Evolutionary conservation across 257 asterid genomes (phyloP), one percentile per base, ranked within the genome.

Genomic region (Jacaranda mimosifolia): DNA sequence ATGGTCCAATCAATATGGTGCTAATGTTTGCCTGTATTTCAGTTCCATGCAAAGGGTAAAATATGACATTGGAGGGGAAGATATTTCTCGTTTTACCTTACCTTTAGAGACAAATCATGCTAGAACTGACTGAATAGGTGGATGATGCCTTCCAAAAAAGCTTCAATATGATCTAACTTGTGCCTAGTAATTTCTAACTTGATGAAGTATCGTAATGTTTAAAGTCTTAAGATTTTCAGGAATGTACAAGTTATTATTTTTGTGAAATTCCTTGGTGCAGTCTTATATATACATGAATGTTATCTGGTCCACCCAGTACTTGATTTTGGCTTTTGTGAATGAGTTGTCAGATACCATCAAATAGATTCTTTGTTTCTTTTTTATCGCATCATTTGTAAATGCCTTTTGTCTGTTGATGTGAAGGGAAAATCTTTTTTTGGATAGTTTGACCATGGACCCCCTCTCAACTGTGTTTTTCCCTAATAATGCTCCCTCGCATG

Each of bases 41-140:
- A 95, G 99, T 63, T 95, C 98, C 91, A 95, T 95, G 99, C 99
- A 95, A 80, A 94, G 93, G 86, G 96, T 97, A 53, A 91, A 95
- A 81, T 95, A 85, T 86, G 99, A 95, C 88, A 90, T 95, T 32
- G 99, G 99, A 49, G 99, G 83, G 80, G 97, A 95, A 86, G 98
- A 97, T 39, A 91, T 95, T 79, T 87, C 91, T 81, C 97, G 99
- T 78, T 95, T 91, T 82, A 89, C 98, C 75, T 84, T 95, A 79
- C 88, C 99, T 77, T 93, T 96, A 52, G 99, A 89, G 98, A 95
- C 88, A 95, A 93, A 90, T 98, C 97, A 38, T 91, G 18, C 82
- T 95, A 69, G 96, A 87, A 79, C 85, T 95, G 80, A 91, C 97
- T 66, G 96, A 93, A 81, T 95, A 97, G 99, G 97, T 93, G 80